Conservation (phyloP, 805 yeast genomes). For the Candida piceae region DNA sequence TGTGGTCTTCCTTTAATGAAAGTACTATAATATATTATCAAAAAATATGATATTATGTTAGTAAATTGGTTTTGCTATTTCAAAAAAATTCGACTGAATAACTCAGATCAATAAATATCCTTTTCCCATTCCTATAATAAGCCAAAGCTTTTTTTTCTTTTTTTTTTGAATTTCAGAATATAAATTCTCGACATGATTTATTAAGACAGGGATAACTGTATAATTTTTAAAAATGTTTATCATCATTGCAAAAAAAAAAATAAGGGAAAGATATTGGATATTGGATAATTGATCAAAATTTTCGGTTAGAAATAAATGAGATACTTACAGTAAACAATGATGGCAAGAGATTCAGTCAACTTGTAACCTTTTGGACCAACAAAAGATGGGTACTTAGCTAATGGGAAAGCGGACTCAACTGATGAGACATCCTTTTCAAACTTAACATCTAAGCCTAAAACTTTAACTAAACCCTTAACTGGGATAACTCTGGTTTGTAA, state of each 20-base stretch:
- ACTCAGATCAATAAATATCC: no score
- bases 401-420: constrained; percentile 51
- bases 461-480: constrained; percentile 44
- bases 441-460: constrained; percentile 53
- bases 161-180: constrained; percentile 39
- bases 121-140: no score
- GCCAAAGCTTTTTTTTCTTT: background rate
- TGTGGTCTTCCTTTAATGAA: constrained; percentile 38
- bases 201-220: constrained; percentile 89
- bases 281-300: background rate
- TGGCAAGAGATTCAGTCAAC: constrained; percentile 64
- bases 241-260: constrained; percentile 41
- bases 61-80: no score
- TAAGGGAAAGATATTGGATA: constrained; percentile 1
- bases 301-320: background rate
- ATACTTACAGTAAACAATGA: constrained; percentile 45
- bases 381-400: constrained; percentile 62
- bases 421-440: constrained; percentile 13
- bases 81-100: no score
- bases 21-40: constrained; percentile 36
- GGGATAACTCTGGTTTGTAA: constrained; percentile 28
- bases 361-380: constrained; percentile 68
- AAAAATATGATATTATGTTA: constrained; percentile 13
- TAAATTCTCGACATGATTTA: constrained; percentile 63
- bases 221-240: constrained; percentile 40